These are phyloP conservation scores for Rhizoclosmatium globosum DNA, from an alignment of 192 early-diverging fungal genomes.

Conservation along the genomic window DNA sequence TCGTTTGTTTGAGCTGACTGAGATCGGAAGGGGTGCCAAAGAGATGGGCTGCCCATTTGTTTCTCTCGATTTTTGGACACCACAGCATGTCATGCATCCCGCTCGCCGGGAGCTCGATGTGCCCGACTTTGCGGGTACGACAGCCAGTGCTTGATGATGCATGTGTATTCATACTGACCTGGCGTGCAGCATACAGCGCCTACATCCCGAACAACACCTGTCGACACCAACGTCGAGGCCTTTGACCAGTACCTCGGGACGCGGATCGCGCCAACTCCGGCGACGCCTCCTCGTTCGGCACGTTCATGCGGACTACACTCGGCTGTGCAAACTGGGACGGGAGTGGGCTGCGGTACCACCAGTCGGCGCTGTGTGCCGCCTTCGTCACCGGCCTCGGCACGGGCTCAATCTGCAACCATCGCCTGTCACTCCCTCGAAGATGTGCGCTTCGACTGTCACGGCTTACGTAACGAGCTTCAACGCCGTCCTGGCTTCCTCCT, in stretches of 20 bases:
- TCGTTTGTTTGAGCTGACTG: background rate
- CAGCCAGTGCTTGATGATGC: background rate
- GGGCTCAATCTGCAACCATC: background rate
- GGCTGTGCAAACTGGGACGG: constrained; percentile 17
- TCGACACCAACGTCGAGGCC: background rate
- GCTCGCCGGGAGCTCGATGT: constrained; percentile 14
- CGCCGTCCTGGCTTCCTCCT: background rate
- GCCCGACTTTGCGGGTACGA: constrained; percentile 20
- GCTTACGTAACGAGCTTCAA: constrained; percentile 3
- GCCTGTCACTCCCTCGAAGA: background rate
- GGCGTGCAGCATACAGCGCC: constrained; percentile 6
- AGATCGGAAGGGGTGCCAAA: background rate
- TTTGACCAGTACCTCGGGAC: background rate
- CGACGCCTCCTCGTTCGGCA: constrained; percentile 17
- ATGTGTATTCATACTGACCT: background rate
- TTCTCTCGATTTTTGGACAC: background rate
- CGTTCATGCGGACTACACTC: background rate
- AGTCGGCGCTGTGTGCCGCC: constrained; percentile 22
- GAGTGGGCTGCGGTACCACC: constrained; percentile 22
- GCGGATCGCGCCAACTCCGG: background rate
- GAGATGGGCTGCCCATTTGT: background rate
- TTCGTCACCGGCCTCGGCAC: background rate
- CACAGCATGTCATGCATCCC: background rate
- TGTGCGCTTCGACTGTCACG: constrained; percentile 8
- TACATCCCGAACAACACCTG: constrained; percentile 3